Base-by-base conservation (phyloP, 345 rosid species). In the Eucalyptus pumila region DNA sequence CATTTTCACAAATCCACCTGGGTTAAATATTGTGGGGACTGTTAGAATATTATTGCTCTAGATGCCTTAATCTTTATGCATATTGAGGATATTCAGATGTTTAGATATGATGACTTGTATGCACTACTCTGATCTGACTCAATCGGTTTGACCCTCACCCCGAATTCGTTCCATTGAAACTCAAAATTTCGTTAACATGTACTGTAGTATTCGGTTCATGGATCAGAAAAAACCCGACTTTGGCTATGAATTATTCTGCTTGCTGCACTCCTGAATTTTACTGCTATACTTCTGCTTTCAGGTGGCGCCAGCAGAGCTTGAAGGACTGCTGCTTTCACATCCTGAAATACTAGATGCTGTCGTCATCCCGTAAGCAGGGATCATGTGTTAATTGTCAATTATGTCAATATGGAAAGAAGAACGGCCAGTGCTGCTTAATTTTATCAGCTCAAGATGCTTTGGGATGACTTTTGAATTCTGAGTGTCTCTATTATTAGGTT, bases 251-350 rank as follows among this genome's bases (percentile, higher is more conserved):
- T 72, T 4, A 8, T 37, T 72, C 81, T 12, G 26, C 81, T 72
- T 76, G 83, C 83, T 24, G 47, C 83, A 37, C 83, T 76, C 11
- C 21, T 40, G 83, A 76, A 37, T 52, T 37, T 44, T 3, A n/a
- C 37, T 87, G 44, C 16, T 45, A 56, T 54, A 21, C 50, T 80
- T 88, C 48, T 67, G 24, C 69, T 88, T 87, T 45, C 51, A 92
- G 95, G 93, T 92, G 85, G 95, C 95, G 40, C 95, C 95, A 45
- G 93, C 95, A 49, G 95, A 92, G 89, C 93, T 93, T 32, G 94
- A 93, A 89, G 95, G 90, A 87, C 90, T 93, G 81, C 93, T 92
- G 49, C 91, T 93, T 67, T 91, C 93, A 60, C 95, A 92, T 86
- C 92, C 94, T 13, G 90, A 91, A 87, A 91, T 93, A 89, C 86